Evolutionary conservation across 192 early-diverging fungal species (phyloP).

Genomic region (Coemansia sp.): DNA sequence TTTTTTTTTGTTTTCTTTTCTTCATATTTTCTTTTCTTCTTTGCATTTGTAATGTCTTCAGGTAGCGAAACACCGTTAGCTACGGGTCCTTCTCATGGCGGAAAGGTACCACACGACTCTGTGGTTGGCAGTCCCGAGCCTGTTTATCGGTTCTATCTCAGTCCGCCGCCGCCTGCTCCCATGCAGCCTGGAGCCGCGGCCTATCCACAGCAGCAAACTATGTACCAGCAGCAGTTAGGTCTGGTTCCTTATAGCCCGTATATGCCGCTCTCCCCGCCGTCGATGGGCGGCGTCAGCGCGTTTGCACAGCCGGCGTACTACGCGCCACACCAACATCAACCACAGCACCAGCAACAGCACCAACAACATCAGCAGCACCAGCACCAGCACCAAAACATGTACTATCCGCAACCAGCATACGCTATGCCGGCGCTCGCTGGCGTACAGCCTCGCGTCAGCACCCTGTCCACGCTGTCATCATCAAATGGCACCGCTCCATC

Average conservation of each 20-base stretch:
- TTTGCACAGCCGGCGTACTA: conserved; percentile 48
- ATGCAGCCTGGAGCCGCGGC: conserved; percentile 21
- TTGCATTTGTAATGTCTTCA: conserved; percentile 28
- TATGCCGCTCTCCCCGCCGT: conserved; percentile 37
- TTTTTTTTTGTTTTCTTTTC: conserved; percentile 1
- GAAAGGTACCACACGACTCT: conserved; percentile 2
- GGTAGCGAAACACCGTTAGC: conserved; percentile 44
- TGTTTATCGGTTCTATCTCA: conserved; percentile 52
- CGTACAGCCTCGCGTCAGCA: conserved; percentile 34
- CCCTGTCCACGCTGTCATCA: conserved; percentile 11
- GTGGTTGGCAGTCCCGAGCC: conserved; percentile 37
- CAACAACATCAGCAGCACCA: conserved; percentile 25
- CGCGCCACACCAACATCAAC: conserved; percentile 18
- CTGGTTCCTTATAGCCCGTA: conserved; percentile 36
- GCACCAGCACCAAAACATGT: conserved; percentile 22
- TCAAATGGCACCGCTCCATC: conserved; percentile 4
- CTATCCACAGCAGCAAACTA: conserved; percentile 20
- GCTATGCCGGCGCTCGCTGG: conserved; percentile 27
- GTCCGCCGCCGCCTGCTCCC: conserved; percentile 34
- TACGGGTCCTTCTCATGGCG: conserved; percentile 10
- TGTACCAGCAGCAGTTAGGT: conserved; percentile 39
- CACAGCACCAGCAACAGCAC: not conserved
- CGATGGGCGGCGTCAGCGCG: conserved; percentile 35
- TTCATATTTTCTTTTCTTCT: conserved; percentile 11
- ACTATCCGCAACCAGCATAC: conserved; percentile 38